Evolutionary conservation across 139 green algal genomes (phyloP), one percentile per base, ranked within the genome.

Genomic region (Volvox reticuliferus): DNA sequence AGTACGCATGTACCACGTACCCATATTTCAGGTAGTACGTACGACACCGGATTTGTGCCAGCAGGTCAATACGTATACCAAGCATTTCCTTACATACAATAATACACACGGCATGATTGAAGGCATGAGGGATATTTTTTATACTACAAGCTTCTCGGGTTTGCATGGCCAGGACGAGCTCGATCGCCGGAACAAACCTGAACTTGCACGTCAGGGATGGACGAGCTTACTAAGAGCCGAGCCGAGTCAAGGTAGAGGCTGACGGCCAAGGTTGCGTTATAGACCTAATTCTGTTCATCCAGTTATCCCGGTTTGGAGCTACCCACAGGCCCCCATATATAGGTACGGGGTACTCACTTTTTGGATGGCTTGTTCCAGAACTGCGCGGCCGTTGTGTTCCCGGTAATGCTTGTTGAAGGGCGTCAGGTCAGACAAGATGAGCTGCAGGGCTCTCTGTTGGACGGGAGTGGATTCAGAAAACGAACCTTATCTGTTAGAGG

Each of bases 321-420:
- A 79, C 71, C 14, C 19, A 18, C 26, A 33, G 28, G 3, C 44
- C 79, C 44, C 44, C 37, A 0, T 24, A 1, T 1, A 5, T 73
- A 73, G 5, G 2, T 73, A 73, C 9, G 21, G 21, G 65, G 22
- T 17, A 65, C 79, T 24, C n/a, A 87, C 80, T 62, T 55, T 12
- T 62, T 14, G 21, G 12, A 87, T 87, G 14, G 80, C 82, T 22
- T 55, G 12, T 2, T 88, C 67, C 65, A 88, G 83, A 28, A 44
- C 9, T 13, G 0, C 18, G 35, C 67, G 83, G 0, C 19, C 83
- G 14, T 18, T 16, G 67, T 28, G 0, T 0, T 20, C 16, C 5
- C 67, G 33, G 36, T 80, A 88, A 63, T 88, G 50, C 35, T 67
- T 65, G 83, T 88, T 88, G 67, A 80, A 67, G 65, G 33, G 21